Base-by-base conservation (phyloP, 2,329 filamentous ascomycete genomes). In the Rutstroemia sp. region DNA sequence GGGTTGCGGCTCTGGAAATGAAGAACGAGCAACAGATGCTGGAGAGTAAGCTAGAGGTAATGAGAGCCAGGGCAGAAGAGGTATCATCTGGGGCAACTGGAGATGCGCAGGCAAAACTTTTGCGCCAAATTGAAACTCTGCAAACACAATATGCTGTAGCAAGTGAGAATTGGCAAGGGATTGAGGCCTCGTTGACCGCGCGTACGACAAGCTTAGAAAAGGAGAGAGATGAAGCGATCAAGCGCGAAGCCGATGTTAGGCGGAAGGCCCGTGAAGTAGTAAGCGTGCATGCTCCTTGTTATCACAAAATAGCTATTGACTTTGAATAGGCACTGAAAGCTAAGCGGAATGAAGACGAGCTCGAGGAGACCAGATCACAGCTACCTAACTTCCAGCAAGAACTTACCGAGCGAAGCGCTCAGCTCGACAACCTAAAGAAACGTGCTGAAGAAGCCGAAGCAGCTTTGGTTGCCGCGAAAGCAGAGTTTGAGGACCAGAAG, bases 101-200 rank as follows among this genome's bases (percentile, higher is more conserved):
- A 14, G 89, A 96, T 67, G 83, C 88, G 0, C 91, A 95, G 65
- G 88, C 88, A 45, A 97, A 96, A 70, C 77, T 97, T 42, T 77
- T 97, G 45, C 84, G 94, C 42, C 95, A 99, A 72, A 88, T 99
- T 54, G 94, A 99, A 74, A 96, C 89, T 0, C 74, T 99, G 39
- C 94, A 99, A 71, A 94, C 89, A 6, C 95, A 99, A 70, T 96
- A 99, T 72, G 85, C 91, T 0, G 85, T 95, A 54, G 94, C 94
- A 1, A 94, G 89, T 63, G 90, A 95, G 67, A 99, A 99, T 65
- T 99, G 95, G 94, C 92, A 96, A 68, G 89, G 91, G 0, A 95
- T 99, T 60, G 92, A 99, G 71, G 83, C 88, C 9, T 95, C 89
- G 2, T 73, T 99, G 34, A 80, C 92, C 51, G 83, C 89, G 21